Base-by-base conservation (phyloP, 2,329 filamentous ascomycete species). In the Alternaria dauci region DNA sequence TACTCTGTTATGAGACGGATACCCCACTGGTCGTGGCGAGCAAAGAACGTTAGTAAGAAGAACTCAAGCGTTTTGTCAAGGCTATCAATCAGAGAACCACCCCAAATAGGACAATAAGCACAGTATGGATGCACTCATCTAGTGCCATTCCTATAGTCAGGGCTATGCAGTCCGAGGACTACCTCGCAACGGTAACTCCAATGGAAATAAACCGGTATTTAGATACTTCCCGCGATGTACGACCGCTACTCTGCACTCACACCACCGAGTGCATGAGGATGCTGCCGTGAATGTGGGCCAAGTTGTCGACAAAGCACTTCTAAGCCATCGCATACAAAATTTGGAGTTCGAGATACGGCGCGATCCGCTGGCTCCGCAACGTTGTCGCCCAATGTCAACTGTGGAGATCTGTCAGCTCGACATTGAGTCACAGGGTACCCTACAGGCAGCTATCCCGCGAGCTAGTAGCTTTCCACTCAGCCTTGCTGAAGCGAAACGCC, bases 321-420 rank as follows among this genome's bases (percentile, higher is more conserved):
- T 28, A 51, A 61, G 65, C 70, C 66, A 71, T 69, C 66, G 62
- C 65, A 62, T 63, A 48, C 67, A 68, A 60, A 60, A 61, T 62
- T 62, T 65, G 64, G 62, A 61, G 59, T 63, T 67, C 68, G 61
- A 69, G 60, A 69, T 67, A 70, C 72, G 73, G 73, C 71, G 70
- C 69, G 70, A 76, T 70, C 70, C 70, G 72, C 62, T 65, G 51
- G 66, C 63, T 66, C 54, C 64, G 65, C 63, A 66, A 59, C 55
- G 61, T 66, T 61, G 66, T 58, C 50, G 51, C 63, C 63, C 66
- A 65, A 56, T 65, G 60, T 58, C 58, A 43, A 65, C 53, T 48
- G 55, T 63, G 55, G 55, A 62, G 57, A 71, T 71, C 60, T 62
- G 60, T 62, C 55, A 65, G 61, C 64, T 48, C 57, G 56, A 56